Evolutionary conservation across 352 stramenopile species (phyloP).

Genomic region (Phytophthora pini): DNA sequence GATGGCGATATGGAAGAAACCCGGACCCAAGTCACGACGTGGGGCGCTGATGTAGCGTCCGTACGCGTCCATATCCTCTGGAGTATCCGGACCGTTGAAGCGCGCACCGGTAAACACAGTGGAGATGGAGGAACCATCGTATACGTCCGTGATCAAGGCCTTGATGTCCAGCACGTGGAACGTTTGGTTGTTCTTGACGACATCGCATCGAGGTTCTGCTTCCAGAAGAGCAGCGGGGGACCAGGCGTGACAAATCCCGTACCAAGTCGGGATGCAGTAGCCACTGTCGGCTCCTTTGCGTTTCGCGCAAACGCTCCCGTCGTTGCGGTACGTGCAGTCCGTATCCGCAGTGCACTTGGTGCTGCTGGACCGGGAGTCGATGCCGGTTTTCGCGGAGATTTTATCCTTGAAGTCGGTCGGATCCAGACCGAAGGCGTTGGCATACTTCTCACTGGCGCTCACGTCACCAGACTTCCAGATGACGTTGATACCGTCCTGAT

Average conservation of each 20-base stretch:
- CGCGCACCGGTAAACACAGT: slow-evolving; percentile 54
- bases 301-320: slow-evolving; percentile 38
- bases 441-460: slow-evolving; percentile 53
- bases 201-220: slow-evolving; percentile 44
- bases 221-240: slow-evolving; percentile 48
- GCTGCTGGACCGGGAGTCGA: slow-evolving; percentile 33
- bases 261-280: slow-evolving; percentile 55
- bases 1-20: slow-evolving; percentile 60
- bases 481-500: slow-evolving; percentile 71
- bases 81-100: slow-evolving; percentile 41
- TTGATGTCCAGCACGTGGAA: slow-evolving; percentile 63
- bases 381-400: slow-evolving; percentile 37
- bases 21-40: slow-evolving; percentile 53
- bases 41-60: slow-evolving; percentile 48
- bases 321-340: slow-evolving; percentile 29
- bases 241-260: slow-evolving; percentile 57
- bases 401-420: slow-evolving; percentile 44
- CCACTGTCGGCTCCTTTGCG: slow-evolving; percentile 30
- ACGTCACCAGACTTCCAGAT: slow-evolving; percentile 38
- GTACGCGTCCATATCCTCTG: slow-evolving; percentile 39
- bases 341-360: slow-evolving; percentile 29
- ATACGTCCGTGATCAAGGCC: slow-evolving; percentile 47
- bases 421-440: slow-evolving; percentile 43
- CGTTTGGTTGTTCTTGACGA: slow-evolving; percentile 44
- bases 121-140: slow-evolving; percentile 38